A percentile compares a stretch with the other conserved stretches of the same genome.
phyloP scores from a whole-genome alignment of 1,284 basidiomycete species.

The Ustilago nuda region DNA sequence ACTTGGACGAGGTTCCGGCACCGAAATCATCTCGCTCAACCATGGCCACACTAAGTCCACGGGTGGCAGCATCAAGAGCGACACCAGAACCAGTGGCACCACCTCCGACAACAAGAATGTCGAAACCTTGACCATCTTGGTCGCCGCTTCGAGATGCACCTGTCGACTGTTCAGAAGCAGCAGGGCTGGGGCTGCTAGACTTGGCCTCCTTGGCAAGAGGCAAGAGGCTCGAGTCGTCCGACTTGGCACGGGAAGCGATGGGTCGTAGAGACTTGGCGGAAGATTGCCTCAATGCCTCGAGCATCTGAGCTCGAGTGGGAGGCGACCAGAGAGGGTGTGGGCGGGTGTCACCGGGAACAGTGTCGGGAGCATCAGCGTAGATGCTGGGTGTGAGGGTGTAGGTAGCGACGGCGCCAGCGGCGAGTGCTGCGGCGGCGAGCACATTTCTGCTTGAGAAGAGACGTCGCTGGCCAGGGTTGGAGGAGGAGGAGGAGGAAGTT shows the following conservation, averaged over 20 bases:
- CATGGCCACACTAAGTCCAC: conserved; percentile 90
- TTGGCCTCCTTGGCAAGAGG: conserved; percentile 49
- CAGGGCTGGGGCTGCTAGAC: conserved; percentile 61
- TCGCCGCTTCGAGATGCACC: conserved; percentile 38
- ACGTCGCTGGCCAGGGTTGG: conserved; percentile 26
- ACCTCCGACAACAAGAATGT: conserved; percentile 86
- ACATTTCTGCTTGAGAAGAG: conserved; percentile 25
- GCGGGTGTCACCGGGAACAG: conserved; percentile 57
- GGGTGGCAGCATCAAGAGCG: conserved; percentile 90
- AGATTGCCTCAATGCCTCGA: conserved; percentile 65
- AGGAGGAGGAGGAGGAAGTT: conserved; percentile 31
- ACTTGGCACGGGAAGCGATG: conserved; percentile 42
- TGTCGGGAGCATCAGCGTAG: conserved; percentile 49
- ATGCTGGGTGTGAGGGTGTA: conserved; percentile 33
- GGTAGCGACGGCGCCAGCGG: conserved; percentile 43
- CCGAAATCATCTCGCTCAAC: conserved; percentile 94
- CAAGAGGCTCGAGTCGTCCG: conserved; percentile 52
- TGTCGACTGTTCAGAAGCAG: conserved; percentile 47
- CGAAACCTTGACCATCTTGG: conserved; percentile 65
- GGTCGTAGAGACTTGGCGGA: conserved; percentile 61
- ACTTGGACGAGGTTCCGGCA: conserved; percentile 91
- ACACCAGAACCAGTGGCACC: conserved; percentile 95
- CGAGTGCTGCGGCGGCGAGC: conserved; percentile 30
- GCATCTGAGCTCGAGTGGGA: conserved; percentile 67
- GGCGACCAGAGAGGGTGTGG: conserved; percentile 66